A percentile compares a stretch with the other conserved stretches of the same genome.
These are phyloP conservation scores for Apiospora rasikravindrae DNA, from an alignment of 2,329 filamentous ascomycete species.

Conservation along the genomic window DNA sequence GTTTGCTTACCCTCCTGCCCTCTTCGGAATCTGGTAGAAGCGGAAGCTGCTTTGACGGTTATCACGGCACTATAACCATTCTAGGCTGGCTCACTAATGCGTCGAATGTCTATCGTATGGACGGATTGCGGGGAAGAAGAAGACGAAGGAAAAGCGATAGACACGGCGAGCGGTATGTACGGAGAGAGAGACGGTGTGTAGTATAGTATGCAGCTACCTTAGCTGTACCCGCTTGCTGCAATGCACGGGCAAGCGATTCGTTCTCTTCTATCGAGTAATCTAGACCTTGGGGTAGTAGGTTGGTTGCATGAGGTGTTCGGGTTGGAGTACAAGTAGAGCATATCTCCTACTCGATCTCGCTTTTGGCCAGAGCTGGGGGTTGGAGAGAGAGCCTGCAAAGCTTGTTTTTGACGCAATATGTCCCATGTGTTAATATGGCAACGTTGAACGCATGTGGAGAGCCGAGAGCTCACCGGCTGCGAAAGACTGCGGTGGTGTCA, in stretches of 20 bases:
- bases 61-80: constrained; percentile 2
- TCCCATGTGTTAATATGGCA: constrained; percentile 4
- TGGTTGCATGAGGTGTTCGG: neutral
- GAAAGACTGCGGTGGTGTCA: neutral
- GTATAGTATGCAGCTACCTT: constrained; percentile 3
- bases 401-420: constrained; percentile 2
- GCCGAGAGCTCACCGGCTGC: neutral
- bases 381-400: neutral
- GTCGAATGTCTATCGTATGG: constrained; percentile 10
- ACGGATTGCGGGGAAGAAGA: constrained; percentile 6
- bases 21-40: neutral
- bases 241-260: neutral
- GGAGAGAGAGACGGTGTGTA: neutral
- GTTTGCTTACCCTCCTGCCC: neutral
- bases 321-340: neutral
- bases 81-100: neutral
- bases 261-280: neutral
- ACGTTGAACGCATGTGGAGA: constrained; percentile 9
- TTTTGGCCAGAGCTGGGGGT: neutral
- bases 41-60: neutral
- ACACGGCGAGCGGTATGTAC: neutral
- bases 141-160: neutral
- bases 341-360: neutral
- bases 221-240: neutral
- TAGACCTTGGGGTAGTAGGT: neutral